Conservation (phyloP, 305 asterid genomes). For the Fraxinus greggii region DNA sequence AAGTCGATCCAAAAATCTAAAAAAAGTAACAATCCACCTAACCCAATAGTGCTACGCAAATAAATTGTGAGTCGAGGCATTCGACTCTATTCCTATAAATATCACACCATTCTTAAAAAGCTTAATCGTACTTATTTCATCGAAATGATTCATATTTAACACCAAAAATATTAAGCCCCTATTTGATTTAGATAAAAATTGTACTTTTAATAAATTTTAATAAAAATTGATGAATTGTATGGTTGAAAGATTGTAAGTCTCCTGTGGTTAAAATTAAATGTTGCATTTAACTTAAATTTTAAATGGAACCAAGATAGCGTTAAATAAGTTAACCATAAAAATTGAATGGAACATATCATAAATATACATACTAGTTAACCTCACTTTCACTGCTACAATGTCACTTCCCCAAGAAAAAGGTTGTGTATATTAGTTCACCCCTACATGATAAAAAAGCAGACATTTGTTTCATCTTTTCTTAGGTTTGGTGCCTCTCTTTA, state of each 20-base stretch:
- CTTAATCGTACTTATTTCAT: background rate
- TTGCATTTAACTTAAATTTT: background rate
- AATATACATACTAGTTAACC: background rate
- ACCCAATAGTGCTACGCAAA: background rate
- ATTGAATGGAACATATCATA: background rate
- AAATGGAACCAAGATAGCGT: no score
- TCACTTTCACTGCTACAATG: background rate
- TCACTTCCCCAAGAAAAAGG: background rate
- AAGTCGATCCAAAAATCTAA: background rate
- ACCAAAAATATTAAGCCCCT: background rate
- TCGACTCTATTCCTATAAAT: background rate
- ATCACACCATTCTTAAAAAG: background rate
- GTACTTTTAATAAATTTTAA: background rate
- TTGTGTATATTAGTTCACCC: background rate
- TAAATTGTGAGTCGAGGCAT: background rate
- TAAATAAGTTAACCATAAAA: no score
- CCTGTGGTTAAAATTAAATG: no score
- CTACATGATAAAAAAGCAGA: background rate
- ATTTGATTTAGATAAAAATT: no score
- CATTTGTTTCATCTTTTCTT: background rate
- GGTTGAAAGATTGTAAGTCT: background rate
- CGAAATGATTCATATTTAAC: background rate
- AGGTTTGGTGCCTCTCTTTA: conserved; percentile 3
- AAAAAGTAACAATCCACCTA: background rate
- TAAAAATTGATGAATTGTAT: no score